Evolutionary conservation across 352 stramenopile species (phyloP).

Genomic region (Phytophthora multivora): DNA sequence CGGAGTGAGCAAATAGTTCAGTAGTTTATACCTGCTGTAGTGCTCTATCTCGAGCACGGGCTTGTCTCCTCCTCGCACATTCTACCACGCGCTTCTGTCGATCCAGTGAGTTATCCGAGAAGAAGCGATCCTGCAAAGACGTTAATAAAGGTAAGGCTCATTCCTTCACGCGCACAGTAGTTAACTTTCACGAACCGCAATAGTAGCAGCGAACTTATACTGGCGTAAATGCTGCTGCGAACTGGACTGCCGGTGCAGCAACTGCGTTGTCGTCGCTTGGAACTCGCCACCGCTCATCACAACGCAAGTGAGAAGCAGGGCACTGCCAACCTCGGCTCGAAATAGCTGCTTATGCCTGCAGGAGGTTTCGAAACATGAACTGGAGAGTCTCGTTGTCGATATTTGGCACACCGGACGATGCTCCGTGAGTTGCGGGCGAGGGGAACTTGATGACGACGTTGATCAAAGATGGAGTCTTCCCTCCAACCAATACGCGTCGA

Average conservation of each 20-base stretch:
- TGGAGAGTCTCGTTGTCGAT: constrained; percentile 12
- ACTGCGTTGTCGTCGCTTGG: constrained; percentile 33
- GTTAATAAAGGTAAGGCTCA: background rate
- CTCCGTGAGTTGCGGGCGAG: constrained; percentile 16
- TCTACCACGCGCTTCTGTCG: constrained; percentile 60
- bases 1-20: background rate
- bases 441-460: constrained; percentile 36
- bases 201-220: constrained; percentile 43
- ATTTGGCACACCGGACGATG: constrained; percentile 26
- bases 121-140: constrained; percentile 64
- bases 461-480: constrained; percentile 25
- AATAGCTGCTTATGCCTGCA: constrained; percentile 29
- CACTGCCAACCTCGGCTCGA: constrained; percentile 12
- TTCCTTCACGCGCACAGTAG: background rate
- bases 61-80: constrained; percentile 59
- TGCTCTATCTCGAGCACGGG: constrained; percentile 51
- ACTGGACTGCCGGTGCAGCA: constrained; percentile 45
- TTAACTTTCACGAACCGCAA: constrained; percentile 29
- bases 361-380: constrained; percentile 36
- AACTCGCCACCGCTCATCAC: constrained; percentile 33
- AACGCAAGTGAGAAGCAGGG: background rate
- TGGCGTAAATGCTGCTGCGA: constrained; percentile 36
- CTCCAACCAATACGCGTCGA: constrained; percentile 6
- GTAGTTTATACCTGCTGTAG: constrained; percentile 46
- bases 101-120: constrained; percentile 70